Evolutionary conservation across 768 basidiomycete species (phyloP), one percentile per base, ranked within the genome.

Genomic region (Pleurotus salmoneostramineus): DNA sequence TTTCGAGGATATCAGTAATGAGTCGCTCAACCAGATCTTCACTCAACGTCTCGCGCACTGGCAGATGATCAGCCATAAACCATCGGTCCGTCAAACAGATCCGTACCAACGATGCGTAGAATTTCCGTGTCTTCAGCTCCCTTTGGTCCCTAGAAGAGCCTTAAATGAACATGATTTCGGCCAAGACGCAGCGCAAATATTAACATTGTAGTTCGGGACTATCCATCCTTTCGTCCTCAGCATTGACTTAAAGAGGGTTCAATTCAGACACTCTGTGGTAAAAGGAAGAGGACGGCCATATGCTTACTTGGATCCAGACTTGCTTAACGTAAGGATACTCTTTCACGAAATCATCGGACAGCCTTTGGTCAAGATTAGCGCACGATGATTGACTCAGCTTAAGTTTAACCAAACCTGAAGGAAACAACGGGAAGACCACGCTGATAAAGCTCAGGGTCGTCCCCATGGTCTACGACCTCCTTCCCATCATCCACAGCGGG

Each of bases 371-470:
- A 15, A 12, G 21, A 44, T 32, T 31, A 59, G 5, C 35, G 17
- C 31, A 11, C 12, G 45, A 43, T 12, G n/a, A 1, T 8, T 27
- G 21, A 27, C 21, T 27, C 21, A 27, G 21, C 21, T 27, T 27
- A 27, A 27, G 21, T 27, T 27, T 1, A 27, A 27, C 21, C 21
- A 27, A 27, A 75, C 73, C 72, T 68, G 77, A 87, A 88, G 0
- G 83, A 75, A 42, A 87, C 84, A 27, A 88, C 85, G 5, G 85
- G 85, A 1, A 88, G 72, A 7, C 82, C 83, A 6, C 76, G 71
- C 37, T 73, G 60, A 66, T 84, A 88, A 46, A 65, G 63, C 56
- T 77, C 75, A 4, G 83, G 79, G 47, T 77, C 69, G 58, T 82
- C 73, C 32, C 64, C 61, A 40, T 69, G 71, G 7, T 71, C 71